Conservation (phyloP, 2,329 filamentous ascomycete species). For the Cercospora sp. region DNA sequence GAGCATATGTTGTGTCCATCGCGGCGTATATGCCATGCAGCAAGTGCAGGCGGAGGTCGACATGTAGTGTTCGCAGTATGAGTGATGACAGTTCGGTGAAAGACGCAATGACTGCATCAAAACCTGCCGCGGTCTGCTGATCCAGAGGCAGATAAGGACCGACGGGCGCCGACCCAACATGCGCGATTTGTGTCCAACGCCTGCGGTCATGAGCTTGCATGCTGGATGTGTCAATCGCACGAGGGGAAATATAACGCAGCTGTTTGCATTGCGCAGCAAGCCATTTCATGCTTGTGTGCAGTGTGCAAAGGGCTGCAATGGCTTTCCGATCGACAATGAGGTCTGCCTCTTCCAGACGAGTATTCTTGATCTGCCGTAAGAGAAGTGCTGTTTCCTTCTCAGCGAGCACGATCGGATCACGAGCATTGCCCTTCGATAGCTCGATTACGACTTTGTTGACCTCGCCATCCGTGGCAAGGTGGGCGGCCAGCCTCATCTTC, state of each 20-base stretch:
- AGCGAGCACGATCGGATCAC: conserved; percentile 60
- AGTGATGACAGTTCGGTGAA: conserved; percentile 78
- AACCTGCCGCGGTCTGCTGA: conserved; percentile 77
- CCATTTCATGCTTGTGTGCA: conserved; percentile 99
- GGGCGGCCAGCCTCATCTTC: conserved; percentile 36
- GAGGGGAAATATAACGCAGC: conserved; percentile 76
- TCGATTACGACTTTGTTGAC: conserved; percentile 69
- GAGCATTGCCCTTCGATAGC: conserved; percentile 59
- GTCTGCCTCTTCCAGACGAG: conserved; percentile 70
- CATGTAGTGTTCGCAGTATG: conserved; percentile 80
- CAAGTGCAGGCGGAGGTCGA: conserved; percentile 83
- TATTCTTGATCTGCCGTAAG: conserved; percentile 56
- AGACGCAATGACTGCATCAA: conserved; percentile 81
- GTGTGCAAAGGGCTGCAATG: conserved; percentile 77
- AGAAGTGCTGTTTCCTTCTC: conserved; percentile 58
- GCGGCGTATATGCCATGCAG: conserved; percentile 72
- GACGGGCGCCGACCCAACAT: conserved; percentile 45
- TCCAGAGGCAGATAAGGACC: conserved; percentile 85
- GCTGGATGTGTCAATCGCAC: conserved; percentile 65
- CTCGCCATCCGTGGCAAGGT: conserved; percentile 57
- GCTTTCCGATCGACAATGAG: conserved; percentile 88
- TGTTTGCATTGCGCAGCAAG: conserved; percentile 78
- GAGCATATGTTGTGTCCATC: conserved; percentile 50
- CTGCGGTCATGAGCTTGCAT: conserved; percentile 57
- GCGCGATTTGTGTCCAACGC: conserved; percentile 66